Evolutionary conservation across 805 yeast genomes (phyloP).

Genomic region (Nakazawaea siamensis): DNA sequence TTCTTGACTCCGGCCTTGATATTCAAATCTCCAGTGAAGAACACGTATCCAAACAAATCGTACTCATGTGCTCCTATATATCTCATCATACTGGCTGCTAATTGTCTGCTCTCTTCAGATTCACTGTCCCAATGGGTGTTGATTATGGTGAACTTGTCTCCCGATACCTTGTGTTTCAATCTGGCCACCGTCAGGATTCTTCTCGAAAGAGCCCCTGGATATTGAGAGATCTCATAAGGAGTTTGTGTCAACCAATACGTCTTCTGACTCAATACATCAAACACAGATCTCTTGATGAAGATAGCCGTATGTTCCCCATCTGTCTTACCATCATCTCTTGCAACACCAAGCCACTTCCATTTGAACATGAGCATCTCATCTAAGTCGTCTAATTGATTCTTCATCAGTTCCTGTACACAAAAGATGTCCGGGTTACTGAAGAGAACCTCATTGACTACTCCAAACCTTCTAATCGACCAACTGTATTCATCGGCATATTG

Average conservation of each 20-base stretch:
- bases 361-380: conserved; percentile 22
- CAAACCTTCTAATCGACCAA: conserved; percentile 28
- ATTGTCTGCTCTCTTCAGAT: conserved; percentile 35
- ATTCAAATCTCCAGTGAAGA: conserved; percentile 53
- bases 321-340: conserved; percentile 43
- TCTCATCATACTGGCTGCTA: conserved; percentile 34
- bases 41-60: conserved; percentile 24
- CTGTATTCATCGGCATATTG: conserved; percentile 20
- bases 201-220: conserved; percentile 30
- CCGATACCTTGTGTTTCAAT: conserved; percentile 11
- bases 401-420: conserved; percentile 39
- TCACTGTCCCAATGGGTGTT: conserved; percentile 46
- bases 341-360: conserved; percentile 35
- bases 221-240: conserved; percentile 42
- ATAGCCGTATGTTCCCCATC: conserved; percentile 47
- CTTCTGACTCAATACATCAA: conserved; percentile 30
- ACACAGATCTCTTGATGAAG: conserved; percentile 27
- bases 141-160: conserved; percentile 24
- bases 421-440: conserved; percentile 27
- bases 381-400: conserved; percentile 38
- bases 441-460: conserved; percentile 24
- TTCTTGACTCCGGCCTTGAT: conserved; percentile 35
- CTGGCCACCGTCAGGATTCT: conserved; percentile 32
- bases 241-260: conserved; percentile 48
- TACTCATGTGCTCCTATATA: conserved; percentile 29